Evolutionary conservation across 768 basidiomycete species (phyloP), one percentile per base, ranked within the genome.

Genomic region (Scleroderma citrinum): DNA sequence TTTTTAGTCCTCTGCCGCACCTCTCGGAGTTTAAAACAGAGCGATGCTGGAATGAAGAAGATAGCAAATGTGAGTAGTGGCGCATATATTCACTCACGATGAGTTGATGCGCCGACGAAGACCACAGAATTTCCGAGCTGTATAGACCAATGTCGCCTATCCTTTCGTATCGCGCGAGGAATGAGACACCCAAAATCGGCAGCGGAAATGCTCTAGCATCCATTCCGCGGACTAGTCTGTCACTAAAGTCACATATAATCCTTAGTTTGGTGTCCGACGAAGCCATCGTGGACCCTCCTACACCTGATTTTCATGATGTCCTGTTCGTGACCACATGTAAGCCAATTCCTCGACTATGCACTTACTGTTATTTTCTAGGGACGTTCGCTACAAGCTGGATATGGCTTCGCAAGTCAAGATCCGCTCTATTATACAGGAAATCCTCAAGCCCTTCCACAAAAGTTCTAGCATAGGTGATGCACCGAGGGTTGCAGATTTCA

Each of bases 151-250:
- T 77, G 50, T 67, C 71, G 10, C 74, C 78, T 11, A 56, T 78
- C 12, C 54, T 80, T 17, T 76, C 80, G 38, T 65, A 68, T 31
- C 67, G 68, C 14, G 73, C 82, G 3, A 65, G 62, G 32, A 70
- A 64, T n/a, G 68, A 74, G 56, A 81, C 78, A 8, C 78, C 76
- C 1, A 63, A 59, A 31, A 53, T 71, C 7, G 74, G 77, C 40
- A 47, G 32, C 21, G 53, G 48, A 55, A 53, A 14, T 40, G 60
- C 61, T n/a, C 52, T 56, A 21, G 51, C 57, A 43, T 62, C 59
- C n/a, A 47, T 64, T 14, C 63, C 65, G 29, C 59, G 48, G 20
- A 65, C 58, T 38, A 48, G 39, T 46, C 46, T 54, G 30, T 56
- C 53, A 34, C 58, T 66, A 42, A 51, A 48, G 19, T 50, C 54